These are phyloP conservation scores for Acacia crassicarpa DNA, from an alignment of 306 rosid genomes.

Conservation along the genomic window DNA sequence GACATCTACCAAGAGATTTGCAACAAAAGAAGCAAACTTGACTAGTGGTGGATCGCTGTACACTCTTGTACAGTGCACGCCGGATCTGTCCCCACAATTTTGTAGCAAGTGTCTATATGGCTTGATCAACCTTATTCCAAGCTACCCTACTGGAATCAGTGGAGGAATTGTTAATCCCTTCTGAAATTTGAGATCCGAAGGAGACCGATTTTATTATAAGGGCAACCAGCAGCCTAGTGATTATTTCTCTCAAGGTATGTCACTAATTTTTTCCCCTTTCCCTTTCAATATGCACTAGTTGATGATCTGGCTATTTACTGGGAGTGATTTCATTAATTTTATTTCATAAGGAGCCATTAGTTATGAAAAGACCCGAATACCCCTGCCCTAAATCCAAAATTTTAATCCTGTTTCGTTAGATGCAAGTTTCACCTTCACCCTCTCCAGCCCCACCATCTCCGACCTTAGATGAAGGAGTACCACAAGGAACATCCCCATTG, in stretches of 20 bases:
- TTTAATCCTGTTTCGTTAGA: too few species aligned
- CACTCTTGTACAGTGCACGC: not conserved
- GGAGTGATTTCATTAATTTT: too few species aligned
- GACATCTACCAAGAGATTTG: not conserved
- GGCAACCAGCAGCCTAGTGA: not conserved
- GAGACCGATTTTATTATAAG: not conserved
- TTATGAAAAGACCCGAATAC: too few species aligned
- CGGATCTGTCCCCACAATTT: not conserved
- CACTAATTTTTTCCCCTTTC: too few species aligned
- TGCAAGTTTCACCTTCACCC: too few species aligned
- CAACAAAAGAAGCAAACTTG: not conserved
- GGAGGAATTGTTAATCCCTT: not conserved
- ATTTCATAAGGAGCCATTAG: too few species aligned
- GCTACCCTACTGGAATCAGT: accelerated
- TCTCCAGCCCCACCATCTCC: too few species aligned
- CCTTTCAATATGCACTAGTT: too few species aligned
- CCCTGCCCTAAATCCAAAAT: too few species aligned
- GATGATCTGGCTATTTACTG: too few species aligned
- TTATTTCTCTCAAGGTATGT: not conserved
- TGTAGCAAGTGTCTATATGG: not conserved
- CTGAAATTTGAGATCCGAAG: not conserved
- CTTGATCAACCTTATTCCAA: not conserved
- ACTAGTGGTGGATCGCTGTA: not conserved
- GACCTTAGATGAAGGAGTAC: constrained; percentile 43
- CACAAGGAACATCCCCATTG: constrained; percentile 67